Evolutionary conservation across 2,329 filamentous ascomycete species (phyloP).

Genomic region (Hypomyces perniciosus): DNA sequence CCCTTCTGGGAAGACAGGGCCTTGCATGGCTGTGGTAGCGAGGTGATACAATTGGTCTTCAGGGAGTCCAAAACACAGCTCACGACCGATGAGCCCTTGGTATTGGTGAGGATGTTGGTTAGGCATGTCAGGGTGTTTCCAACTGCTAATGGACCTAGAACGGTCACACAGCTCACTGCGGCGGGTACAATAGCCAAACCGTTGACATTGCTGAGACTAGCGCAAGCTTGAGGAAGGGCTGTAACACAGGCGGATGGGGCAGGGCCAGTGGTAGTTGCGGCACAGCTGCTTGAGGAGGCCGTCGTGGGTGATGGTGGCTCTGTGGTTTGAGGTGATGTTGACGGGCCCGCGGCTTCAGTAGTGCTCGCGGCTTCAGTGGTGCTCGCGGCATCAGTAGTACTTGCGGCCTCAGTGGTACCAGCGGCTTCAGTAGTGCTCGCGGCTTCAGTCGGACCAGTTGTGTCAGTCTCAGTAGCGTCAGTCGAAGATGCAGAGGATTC

Average conservation of each 20-base stretch:
- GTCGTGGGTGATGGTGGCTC: neutral
- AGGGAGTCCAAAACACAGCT: constrained; percentile 7
- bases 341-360: neutral
- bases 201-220: neutral
- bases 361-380: neutral
- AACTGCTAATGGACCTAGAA: constrained; percentile 2
- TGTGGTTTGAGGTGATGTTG: neutral
- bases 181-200: constrained; percentile 2
- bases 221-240: constrained; percentile 7
- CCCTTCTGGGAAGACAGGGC: neutral
- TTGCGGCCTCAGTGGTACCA: neutral
- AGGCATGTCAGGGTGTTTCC: constrained; percentile 5
- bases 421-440: neutral
- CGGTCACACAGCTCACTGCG: constrained; percentile 3
- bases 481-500: neutral
- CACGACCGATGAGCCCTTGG: constrained; percentile 1
- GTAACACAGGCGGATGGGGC: neutral
- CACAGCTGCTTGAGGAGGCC: neutral
- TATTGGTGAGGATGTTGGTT: neutral
- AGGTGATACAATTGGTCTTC: constrained; percentile 3
- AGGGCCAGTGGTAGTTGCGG: neutral
- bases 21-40: constrained; percentile 10
- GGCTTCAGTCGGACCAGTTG: neutral
- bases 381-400: neutral
- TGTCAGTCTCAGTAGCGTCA: neutral